Evolutionary conservation across 345 rosid species (phyloP).

Genomic region (Theobroma cacao): DNA sequence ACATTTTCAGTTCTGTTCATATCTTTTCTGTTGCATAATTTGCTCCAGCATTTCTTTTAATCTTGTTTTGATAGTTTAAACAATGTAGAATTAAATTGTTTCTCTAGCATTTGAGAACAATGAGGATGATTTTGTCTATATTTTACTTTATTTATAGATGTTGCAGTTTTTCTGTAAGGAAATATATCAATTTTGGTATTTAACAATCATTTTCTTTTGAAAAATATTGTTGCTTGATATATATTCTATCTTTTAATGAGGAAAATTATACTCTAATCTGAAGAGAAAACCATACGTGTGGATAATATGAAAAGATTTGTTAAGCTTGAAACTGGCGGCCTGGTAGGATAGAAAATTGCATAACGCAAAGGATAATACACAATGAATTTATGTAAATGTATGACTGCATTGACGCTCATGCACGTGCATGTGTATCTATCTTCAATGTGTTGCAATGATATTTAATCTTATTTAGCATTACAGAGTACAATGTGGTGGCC

Average conservation of each 20-base stretch:
- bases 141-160: neutral
- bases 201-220: too few relatives aligned
- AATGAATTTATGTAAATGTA: neutral
- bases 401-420: neutral
- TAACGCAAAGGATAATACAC: neutral
- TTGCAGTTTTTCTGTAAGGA: neutral
- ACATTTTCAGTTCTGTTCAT: slow-evolving; percentile 4
- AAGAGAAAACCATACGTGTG: neutral
- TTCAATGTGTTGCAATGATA: neutral
- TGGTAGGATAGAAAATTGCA: neutral
- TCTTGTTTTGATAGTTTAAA: neutral
- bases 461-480: neutral
- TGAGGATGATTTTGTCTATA: neutral
- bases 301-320: neutral
- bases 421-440: neutral
- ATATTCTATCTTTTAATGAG: neutral
- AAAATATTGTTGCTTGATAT: slow-evolving; percentile 4
- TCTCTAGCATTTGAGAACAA: neutral
- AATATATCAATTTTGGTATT: neutral
- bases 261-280: neutral
- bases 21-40: neutral
- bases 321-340: neutral
- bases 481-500: neutral
- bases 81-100: neutral
- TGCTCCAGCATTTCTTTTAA: neutral